A percentile compares a stretch with the other conserved stretches of the same genome.
These are phyloP conservation scores for Phyllosticta capitalensis DNA, from an alignment of 2,329 filamentous ascomycete species.

Conservation along the genomic window DNA sequence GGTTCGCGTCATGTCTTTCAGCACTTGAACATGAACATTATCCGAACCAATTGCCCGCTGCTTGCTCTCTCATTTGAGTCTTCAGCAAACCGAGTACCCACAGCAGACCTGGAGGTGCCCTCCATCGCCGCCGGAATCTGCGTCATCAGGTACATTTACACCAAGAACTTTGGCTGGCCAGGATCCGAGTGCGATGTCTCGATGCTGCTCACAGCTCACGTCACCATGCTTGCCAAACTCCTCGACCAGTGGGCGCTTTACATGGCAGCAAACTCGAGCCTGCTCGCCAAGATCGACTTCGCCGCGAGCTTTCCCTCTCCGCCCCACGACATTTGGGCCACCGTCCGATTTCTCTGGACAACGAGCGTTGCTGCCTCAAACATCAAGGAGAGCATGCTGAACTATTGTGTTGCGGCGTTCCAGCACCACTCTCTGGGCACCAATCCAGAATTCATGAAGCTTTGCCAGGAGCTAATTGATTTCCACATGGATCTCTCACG, in stretches of 20 bases:
- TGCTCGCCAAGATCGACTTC: slow-evolving; percentile 30
- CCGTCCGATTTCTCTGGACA: slow-evolving; percentile 29
- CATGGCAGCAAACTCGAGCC: slow-evolving; percentile 29
- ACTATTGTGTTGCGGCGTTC: slow-evolving; percentile 35
- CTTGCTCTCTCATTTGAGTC: slow-evolving; percentile 33
- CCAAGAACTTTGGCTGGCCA: slow-evolving; percentile 23
- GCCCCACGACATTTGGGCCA: slow-evolving; percentile 30
- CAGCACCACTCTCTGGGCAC: slow-evolving; percentile 27
- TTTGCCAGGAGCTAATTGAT: slow-evolving; percentile 26
- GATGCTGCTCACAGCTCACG: slow-evolving; percentile 32
- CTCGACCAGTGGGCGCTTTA: slow-evolving; percentile 32
- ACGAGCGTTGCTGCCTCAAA: slow-evolving; percentile 19
- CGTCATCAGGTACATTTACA: slow-evolving; percentile 35
- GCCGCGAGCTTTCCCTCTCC: slow-evolving; percentile 28
- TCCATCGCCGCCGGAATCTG: slow-evolving; percentile 24
- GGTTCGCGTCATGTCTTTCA: slow-evolving; percentile 19
- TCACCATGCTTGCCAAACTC: slow-evolving; percentile 32
- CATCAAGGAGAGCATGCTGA: slow-evolving; percentile 31
- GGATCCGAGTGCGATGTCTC: slow-evolving; percentile 8
- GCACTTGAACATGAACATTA: slow-evolving; percentile 23
- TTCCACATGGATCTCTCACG: slow-evolving; percentile 34
- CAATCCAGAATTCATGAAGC: slow-evolving; percentile 26
- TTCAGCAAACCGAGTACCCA: slow-evolving; percentile 17
- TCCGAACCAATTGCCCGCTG: slow-evolving; percentile 29
- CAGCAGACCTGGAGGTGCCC: slow-evolving; percentile 30